A percentile compares a stretch with the other conserved stretches of the same genome.
These are phyloP conservation scores for Catunica adiposa DNA, from an alignment of 2,329 filamentous ascomycete genomes.

Conservation along the genomic window DNA sequence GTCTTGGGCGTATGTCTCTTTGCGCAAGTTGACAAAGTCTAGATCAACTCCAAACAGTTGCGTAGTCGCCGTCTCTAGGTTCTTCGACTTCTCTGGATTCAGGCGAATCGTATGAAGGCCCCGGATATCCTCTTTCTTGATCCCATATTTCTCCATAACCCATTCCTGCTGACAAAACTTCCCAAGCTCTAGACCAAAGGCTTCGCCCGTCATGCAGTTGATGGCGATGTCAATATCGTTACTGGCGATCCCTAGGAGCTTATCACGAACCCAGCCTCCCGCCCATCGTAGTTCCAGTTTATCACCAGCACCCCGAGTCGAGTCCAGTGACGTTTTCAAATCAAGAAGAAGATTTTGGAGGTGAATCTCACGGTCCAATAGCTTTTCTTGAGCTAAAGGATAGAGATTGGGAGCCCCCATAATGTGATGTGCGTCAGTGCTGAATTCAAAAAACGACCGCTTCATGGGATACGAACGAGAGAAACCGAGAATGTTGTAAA, in stretches of 20 bases:
- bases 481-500: not conserved
- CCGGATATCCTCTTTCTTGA: constrained; percentile 44
- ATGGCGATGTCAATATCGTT: constrained; percentile 77
- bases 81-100: constrained; percentile 93
- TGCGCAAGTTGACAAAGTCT: constrained; percentile 85
- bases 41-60: constrained; percentile 74
- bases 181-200: constrained; percentile 54
- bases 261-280: constrained; percentile 78
- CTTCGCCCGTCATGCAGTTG: constrained; percentile 67
- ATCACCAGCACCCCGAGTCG: constrained; percentile 19
- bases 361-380: constrained; percentile 55
- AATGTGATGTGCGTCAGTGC: not conserved
- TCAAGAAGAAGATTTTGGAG: constrained; percentile 66
- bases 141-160: constrained; percentile 43
- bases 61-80: constrained; percentile 81
- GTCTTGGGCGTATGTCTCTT: constrained; percentile 78
- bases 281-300: constrained; percentile 56
- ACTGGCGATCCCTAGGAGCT: constrained; percentile 53
- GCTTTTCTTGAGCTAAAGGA: constrained; percentile 24
- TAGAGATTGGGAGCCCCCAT: not conserved
- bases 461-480: not conserved
- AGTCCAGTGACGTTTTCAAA: constrained; percentile 44
- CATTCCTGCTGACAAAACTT: constrained; percentile 47
- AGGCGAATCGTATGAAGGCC: constrained; percentile 75
- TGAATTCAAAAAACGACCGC: constrained; percentile 4